Conservation (phyloP, 2,329 filamentous ascomycete species). For the Escovopsis sp. region DNA sequence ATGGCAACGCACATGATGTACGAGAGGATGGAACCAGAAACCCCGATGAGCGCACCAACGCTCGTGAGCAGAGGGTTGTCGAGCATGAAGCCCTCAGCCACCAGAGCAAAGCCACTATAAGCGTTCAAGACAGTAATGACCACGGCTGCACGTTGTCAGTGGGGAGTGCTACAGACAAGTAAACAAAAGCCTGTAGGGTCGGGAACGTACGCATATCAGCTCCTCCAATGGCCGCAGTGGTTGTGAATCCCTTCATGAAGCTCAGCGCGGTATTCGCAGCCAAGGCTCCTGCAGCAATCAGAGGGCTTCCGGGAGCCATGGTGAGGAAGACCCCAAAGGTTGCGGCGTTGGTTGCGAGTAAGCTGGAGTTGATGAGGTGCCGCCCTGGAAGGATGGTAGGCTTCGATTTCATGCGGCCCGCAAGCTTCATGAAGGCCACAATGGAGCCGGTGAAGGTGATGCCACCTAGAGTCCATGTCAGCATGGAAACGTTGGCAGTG, state of each 20-base stretch:
- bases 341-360: conserved; percentile 62
- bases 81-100: conserved; percentile 85
- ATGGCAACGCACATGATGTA: conserved; percentile 83
- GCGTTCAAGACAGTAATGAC: conserved; percentile 85
- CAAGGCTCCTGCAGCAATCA: conserved; percentile 65
- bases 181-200: neutral
- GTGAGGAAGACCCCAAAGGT: conserved; percentile 76
- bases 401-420: conserved; percentile 66
- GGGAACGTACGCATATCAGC: conserved; percentile 61
- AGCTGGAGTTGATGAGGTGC: conserved; percentile 58
- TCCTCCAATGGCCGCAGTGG: conserved; percentile 78
- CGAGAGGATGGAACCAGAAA: conserved; percentile 76
- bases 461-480: conserved; percentile 32
- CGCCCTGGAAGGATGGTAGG: conserved; percentile 59
- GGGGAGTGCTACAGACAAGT: neutral
- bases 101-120: conserved; percentile 79
- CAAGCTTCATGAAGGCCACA: conserved; percentile 77
- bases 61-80: conserved; percentile 75
- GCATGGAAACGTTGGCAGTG: neutral
- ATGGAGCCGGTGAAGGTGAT: conserved; percentile 86
- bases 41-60: conserved; percentile 74
- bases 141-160: conserved; percentile 34
- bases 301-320: conserved; percentile 64
- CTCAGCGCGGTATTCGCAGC: conserved; percentile 63
- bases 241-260: conserved; percentile 77